A percentile compares a stretch with the other conserved stretches of the same genome.
phyloP scores from a whole-genome alignment of 2,329 filamentous ascomycete genomes.

The Kalmusia sp. region DNA sequence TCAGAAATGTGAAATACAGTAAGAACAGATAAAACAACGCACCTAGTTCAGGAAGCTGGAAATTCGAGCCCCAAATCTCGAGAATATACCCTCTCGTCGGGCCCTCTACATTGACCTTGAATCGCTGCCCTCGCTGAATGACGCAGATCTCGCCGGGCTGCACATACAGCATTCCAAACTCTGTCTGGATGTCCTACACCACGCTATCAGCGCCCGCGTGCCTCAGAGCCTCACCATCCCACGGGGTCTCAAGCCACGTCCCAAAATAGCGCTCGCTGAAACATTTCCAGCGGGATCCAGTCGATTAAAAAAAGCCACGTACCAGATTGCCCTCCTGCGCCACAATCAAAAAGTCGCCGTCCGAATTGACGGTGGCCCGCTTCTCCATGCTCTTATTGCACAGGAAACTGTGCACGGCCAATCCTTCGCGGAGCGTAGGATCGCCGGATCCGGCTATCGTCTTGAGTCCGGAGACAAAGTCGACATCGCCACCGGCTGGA shows the following conservation, averaged over 20 bases:
- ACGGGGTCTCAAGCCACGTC: no score
- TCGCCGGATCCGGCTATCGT: constrained; percentile 48
- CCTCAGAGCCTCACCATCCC: no score
- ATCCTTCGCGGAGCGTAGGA: constrained; percentile 44
- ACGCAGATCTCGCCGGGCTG: constrained; percentile 80
- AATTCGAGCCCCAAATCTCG: constrained; percentile 49
- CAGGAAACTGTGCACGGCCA: constrained; percentile 44
- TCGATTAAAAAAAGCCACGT: background rate
- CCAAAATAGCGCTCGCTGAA: background rate
- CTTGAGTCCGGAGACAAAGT: constrained; percentile 45
- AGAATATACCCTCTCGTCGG: constrained; percentile 76
- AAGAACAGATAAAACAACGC: background rate
- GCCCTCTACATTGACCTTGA: constrained; percentile 71
- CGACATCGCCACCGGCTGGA: constrained; percentile 37
- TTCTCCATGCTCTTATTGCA: constrained; percentile 46
- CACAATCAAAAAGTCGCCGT: constrained; percentile 80
- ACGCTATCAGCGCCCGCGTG: background rate
- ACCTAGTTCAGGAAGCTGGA: constrained; percentile 48
- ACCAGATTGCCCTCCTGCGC: constrained; percentile 72
- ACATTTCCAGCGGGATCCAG: no score
- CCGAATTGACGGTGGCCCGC: constrained; percentile 62
- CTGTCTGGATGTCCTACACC: constrained; percentile 71
- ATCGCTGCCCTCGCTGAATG: constrained; percentile 76
- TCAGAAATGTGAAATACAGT: no score
- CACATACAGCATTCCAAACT: constrained; percentile 77